Evolutionary conservation across 768 basidiomycete genomes (phyloP).

Genomic region (Lyophyllum atratum): DNA sequence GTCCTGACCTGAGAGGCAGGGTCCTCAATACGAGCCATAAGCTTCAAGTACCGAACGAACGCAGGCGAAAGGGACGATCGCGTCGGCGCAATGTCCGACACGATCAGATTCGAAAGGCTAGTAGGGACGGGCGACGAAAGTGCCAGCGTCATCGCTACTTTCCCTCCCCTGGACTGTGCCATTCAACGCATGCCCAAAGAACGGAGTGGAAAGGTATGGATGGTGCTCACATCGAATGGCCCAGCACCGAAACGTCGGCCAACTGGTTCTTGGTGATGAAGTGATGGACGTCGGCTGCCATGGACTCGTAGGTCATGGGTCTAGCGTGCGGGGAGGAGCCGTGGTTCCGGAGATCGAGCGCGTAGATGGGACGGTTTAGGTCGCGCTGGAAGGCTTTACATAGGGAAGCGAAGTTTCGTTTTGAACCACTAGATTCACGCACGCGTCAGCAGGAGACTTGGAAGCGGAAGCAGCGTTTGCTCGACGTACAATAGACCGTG

Average conservation of each 20-base stretch:
- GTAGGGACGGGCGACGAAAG: slow-evolving; percentile 40
- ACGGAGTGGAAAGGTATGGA: no score
- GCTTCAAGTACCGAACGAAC: slow-evolving; percentile 61
- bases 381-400: slow-evolving; percentile 66
- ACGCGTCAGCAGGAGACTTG: background rate
- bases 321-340: slow-evolving; percentile 71
- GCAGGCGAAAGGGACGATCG: slow-evolving; percentile 54
- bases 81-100: slow-evolving; percentile 81
- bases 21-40: slow-evolving; percentile 68
- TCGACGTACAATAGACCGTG: slow-evolving; percentile 61
- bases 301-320: slow-evolving; percentile 69
- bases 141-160: slow-evolving; percentile 71
- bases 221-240: slow-evolving; percentile 83
- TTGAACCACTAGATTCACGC: slow-evolving; percentile 59
- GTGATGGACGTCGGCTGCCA: slow-evolving; percentile 76
- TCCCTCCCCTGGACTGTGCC: slow-evolving; percentile 67
- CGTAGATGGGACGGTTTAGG: slow-evolving; percentile 65
- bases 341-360: slow-evolving; percentile 82
- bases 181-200: background rate
- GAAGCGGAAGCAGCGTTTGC: background rate
- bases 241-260: slow-evolving; percentile 67
- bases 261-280: slow-evolving; percentile 57
- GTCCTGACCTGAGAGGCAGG: slow-evolving; percentile 43
- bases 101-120: slow-evolving; percentile 47
- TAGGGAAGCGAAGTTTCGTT: slow-evolving; percentile 82